Evolutionary conservation across 2,329 filamentous ascomycete genomes (phyloP).

Genomic region (Diaporthe nobilis): DNA sequence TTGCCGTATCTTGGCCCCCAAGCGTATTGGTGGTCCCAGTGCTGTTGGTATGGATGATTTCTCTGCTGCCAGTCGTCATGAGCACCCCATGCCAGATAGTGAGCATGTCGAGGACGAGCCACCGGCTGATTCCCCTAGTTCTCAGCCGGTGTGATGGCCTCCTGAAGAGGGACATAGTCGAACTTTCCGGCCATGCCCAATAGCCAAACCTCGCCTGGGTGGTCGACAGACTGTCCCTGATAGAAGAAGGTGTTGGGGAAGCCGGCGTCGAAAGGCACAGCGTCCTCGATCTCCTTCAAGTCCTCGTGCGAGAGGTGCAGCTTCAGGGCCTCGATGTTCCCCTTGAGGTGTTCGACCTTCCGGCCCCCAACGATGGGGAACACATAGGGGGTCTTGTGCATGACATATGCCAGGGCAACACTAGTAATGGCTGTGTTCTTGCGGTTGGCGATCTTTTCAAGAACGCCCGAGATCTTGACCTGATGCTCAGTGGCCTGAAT

Average conservation of each 20-base stretch:
- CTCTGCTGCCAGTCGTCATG: slow-evolving; percentile 14
- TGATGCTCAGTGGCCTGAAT: slow-evolving; percentile 66
- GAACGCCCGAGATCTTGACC: slow-evolving; percentile 59
- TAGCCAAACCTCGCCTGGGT: slow-evolving; percentile 59
- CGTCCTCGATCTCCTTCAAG: slow-evolving; percentile 75
- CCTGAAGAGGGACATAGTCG: slow-evolving; percentile 63
- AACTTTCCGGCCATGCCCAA: slow-evolving; percentile 62
- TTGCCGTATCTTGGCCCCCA: slow-evolving; percentile 11
- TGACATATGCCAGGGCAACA: slow-evolving; percentile 79
- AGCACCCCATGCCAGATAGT: neutral
- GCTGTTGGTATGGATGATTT: neutral
- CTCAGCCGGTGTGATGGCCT: slow-evolving; percentile 41
- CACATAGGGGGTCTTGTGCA: slow-evolving; percentile 79
- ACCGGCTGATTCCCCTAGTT: slow-evolving; percentile 16
- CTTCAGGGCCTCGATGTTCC: slow-evolving; percentile 77
- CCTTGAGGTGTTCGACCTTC: slow-evolving; percentile 77
- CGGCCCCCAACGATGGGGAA: slow-evolving; percentile 81
- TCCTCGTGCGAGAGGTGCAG: slow-evolving; percentile 73
- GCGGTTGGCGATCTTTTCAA: slow-evolving; percentile 64
- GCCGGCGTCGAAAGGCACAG: slow-evolving; percentile 73
- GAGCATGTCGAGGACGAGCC: neutral
- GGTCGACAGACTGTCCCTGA: slow-evolving; percentile 53
- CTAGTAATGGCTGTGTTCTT: slow-evolving; percentile 61
- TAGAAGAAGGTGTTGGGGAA: slow-evolving; percentile 75
- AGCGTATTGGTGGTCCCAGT: slow-evolving; percentile 5